Evolutionary conservation across 2,329 filamentous ascomycete genomes (phyloP).

Genomic region (Anisogramma anomala): DNA sequence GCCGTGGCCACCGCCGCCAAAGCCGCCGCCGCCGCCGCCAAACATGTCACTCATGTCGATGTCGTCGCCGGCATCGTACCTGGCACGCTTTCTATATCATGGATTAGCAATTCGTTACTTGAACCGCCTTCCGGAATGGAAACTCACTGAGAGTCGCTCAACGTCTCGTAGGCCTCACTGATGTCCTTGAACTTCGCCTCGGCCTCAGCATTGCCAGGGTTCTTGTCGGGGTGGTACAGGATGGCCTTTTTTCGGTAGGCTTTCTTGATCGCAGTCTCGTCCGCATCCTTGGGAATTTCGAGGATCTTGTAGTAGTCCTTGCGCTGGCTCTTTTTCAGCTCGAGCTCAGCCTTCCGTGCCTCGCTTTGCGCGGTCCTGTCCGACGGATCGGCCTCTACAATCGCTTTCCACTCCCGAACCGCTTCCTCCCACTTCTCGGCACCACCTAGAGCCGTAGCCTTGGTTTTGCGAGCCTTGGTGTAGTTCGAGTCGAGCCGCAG

Average conservation of each 20-base stretch:
- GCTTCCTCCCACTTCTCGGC: conserved; percentile 88
- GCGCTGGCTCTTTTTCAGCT: conserved; percentile 88
- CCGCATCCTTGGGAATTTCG: conserved; percentile 72
- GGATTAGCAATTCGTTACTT: not conserved
- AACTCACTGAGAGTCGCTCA: conserved; percentile 84
- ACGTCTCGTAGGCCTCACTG: conserved; percentile 88
- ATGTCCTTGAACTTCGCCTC: conserved; percentile 96
- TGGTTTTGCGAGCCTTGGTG: conserved; percentile 83
- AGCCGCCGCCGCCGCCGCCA: conserved; percentile 49
- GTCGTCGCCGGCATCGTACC: conserved; percentile 89
- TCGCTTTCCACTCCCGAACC: conserved; percentile 75
- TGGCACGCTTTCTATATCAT: conserved; percentile 59
- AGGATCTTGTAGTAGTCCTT: conserved; percentile 99
- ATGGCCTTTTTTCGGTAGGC: conserved; percentile 94
- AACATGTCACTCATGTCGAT: conserved; percentile 84
- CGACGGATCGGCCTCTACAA: conserved; percentile 70
- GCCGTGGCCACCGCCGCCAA: conserved; percentile 42
- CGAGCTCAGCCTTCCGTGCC: conserved; percentile 78
- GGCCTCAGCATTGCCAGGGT: conserved; percentile 71
- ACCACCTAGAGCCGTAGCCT: conserved; percentile 78
- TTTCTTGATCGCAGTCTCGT: conserved; percentile 82
- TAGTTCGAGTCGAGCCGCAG: conserved; percentile 74
- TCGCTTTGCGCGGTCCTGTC: conserved; percentile 75
- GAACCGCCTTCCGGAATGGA: not conserved
- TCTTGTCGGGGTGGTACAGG: conserved; percentile 94